Evolutionary conservation across 176 grass and related monocot genomes (phyloP), one percentile per base, ranked within the genome.

Genomic region (Neostapfia colusana): DNA sequence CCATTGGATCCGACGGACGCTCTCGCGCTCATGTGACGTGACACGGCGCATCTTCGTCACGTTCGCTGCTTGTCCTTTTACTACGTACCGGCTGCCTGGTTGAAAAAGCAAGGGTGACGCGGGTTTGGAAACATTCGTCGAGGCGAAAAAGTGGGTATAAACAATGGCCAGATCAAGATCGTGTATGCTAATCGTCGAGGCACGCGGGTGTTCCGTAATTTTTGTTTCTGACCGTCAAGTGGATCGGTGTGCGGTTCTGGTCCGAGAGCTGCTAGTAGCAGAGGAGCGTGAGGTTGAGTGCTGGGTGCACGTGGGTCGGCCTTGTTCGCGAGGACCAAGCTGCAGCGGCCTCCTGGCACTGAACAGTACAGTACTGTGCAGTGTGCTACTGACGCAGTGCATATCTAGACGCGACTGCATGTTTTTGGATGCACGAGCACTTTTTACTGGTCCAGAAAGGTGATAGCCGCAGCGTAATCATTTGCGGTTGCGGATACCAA

Each of bases 1-100:
- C 8, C 70, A 58, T 5, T 77, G 73, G 51, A 86, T 65, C 64
- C 44, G 31, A 31, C 55, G 55, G 25, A 76, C 25, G 35, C 31
- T 31, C 31, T 31, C 31, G 18, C 25, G 44, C 50, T 74, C 62
- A 53, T 55, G 83, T 75, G 70, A 80, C 56, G 83, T 74, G 69
- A 80, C 64, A 67, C 6, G 62, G 50, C 65, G 31, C 63, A 75
- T 28, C 63, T 24, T 34, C 21, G 13, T 38, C 43, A 58, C 70
- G 27, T 74, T 35, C 20, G 17, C 34, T 73, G 63, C 28, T 79
- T 85, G 60, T 79, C 38, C 38, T 54, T 1, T 21, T 23, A 21
- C 20, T 48, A 48, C 31, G 31, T 53, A 43, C 66, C 31, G 11
- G 9, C 13, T 58, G 21, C 15, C 31, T 8, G 5, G 6, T 49